A percentile compares a stretch with the other conserved stretches of the same genome.
phyloP scores from a whole-genome alignment of 1,139 yeast species.

The Lodderomyces theae region DNA sequence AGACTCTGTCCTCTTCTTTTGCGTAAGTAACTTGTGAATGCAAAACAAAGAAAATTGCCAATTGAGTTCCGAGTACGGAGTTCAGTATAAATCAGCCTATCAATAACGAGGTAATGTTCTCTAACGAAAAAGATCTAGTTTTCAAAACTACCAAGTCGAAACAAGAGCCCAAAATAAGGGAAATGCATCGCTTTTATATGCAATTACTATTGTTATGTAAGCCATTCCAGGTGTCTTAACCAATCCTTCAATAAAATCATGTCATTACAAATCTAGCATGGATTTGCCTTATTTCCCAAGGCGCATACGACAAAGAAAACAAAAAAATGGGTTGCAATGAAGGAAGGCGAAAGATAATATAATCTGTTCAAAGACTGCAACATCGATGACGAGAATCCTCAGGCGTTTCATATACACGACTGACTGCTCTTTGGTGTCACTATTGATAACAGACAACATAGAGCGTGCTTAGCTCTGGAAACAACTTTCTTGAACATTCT shows the following conservation, averaged over 20 bases:
- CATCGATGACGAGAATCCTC: not conserved
- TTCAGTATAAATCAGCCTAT: constrained; percentile 2
- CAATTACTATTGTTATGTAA: not conserved
- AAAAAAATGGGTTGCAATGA: not conserved
- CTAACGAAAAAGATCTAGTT: not conserved
- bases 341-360: not conserved
- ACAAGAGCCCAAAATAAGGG: not conserved
- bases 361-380: not conserved
- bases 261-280: not conserved
- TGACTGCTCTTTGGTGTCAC: too few species aligned
- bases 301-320: not conserved
- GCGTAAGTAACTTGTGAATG: not conserved
- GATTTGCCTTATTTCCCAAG: not conserved
- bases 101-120: not conserved
- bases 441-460: not conserved
- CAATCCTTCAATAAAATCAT: not conserved
- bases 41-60: not conserved
- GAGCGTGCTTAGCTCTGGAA: too few species aligned
- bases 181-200: not conserved
- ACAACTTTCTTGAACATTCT: too few species aligned
- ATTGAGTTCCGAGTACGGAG: constrained; percentile 1
- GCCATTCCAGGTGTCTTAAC: not conserved
- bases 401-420: too few species aligned
- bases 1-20: not conserved
- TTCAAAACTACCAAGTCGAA: too few species aligned